phyloP scores from a whole-genome alignment of 2,329 filamentous ascomycete species.

The Ceratocystis diversiconidia region DNA sequence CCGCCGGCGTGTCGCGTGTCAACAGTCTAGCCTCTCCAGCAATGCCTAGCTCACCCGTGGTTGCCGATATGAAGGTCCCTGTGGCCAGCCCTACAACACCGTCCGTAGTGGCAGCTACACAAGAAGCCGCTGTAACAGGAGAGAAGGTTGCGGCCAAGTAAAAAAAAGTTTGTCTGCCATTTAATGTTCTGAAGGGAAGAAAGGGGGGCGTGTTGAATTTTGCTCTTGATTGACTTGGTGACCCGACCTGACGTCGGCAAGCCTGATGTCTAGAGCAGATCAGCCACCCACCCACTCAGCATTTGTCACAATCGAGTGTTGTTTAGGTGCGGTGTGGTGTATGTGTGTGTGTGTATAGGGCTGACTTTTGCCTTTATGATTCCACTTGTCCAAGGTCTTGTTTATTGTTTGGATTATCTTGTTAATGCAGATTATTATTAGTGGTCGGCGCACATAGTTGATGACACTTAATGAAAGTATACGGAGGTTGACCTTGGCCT shows the following conservation, averaged over 20 bases:
- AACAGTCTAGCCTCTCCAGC: conserved; percentile 21
- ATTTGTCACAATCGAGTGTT: not conserved
- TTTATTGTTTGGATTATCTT: conserved; percentile 11
- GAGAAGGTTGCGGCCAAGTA: conserved; percentile 5
- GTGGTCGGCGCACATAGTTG: conserved; percentile 5
- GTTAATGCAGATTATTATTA: conserved; percentile 9
- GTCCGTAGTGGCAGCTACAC: conserved; percentile 18
- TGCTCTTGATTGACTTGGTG: not conserved
- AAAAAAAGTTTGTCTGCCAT: not conserved
- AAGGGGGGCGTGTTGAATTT: not conserved
- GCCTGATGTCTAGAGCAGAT: not conserved
- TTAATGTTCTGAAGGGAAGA: not conserved
- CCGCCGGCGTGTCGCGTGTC: conserved; percentile 29
- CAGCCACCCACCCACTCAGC: not conserved
- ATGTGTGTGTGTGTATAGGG: conserved; percentile 1
- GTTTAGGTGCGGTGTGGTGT: not conserved
- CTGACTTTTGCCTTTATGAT: not conserved
- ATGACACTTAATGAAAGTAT: conserved; percentile 7
- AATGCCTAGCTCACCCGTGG: conserved; percentile 21
- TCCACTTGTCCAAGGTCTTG: conserved; percentile 7
- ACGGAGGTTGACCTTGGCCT: conserved; percentile 9
- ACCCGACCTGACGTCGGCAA: not conserved
- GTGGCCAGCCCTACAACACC: conserved; percentile 19
- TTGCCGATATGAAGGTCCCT: conserved; percentile 19
- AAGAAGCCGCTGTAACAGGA: conserved; percentile 18